phyloP scores from a whole-genome alignment of 2,329 filamentous ascomycete genomes.

The Talaromyces amestolkiae region DNA sequence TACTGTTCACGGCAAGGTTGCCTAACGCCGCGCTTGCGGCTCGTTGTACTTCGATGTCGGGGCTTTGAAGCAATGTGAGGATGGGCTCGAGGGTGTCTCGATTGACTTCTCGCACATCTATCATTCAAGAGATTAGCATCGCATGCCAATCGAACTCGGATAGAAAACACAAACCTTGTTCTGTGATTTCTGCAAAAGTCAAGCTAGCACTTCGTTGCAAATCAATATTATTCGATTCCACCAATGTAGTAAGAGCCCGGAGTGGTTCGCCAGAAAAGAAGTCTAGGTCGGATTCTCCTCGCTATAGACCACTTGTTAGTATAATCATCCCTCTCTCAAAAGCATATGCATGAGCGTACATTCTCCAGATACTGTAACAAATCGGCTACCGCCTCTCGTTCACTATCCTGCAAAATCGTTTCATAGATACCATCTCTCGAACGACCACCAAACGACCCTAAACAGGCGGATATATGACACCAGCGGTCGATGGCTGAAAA shows the following conservation, averaged over 20 bases:
- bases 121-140: not conserved
- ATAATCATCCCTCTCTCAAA: not conserved
- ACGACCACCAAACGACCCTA: conserved; percentile 57
- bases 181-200: conserved; percentile 98
- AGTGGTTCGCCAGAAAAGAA: conserved; percentile 97
- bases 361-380: conserved; percentile 95
- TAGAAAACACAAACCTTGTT: conserved; percentile 67
- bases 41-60: conserved; percentile 94
- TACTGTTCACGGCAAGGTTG: conserved; percentile 96
- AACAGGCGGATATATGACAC: conserved; percentile 45
- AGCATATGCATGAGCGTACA: conserved; percentile 52
- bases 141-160: not conserved
- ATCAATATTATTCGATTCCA: conserved; percentile 98
- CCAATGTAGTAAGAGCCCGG: conserved; percentile 87
- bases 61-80: conserved; percentile 87
- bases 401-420: conserved; percentile 87
- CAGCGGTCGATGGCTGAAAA: conserved; percentile 42
- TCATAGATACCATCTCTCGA: conserved; percentile 80
- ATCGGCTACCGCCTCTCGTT: conserved; percentile 94
- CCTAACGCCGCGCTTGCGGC: conserved; percentile 94
- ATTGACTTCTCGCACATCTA: conserved; percentile 95
- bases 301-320: conserved; percentile 53
- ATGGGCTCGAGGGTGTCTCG: conserved; percentile 94
- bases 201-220: conserved; percentile 94
- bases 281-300: conserved; percentile 96